Base-by-base conservation (phyloP, 176 grass and related monocot species). In the Miscanthus lutarioriparius region DNA sequence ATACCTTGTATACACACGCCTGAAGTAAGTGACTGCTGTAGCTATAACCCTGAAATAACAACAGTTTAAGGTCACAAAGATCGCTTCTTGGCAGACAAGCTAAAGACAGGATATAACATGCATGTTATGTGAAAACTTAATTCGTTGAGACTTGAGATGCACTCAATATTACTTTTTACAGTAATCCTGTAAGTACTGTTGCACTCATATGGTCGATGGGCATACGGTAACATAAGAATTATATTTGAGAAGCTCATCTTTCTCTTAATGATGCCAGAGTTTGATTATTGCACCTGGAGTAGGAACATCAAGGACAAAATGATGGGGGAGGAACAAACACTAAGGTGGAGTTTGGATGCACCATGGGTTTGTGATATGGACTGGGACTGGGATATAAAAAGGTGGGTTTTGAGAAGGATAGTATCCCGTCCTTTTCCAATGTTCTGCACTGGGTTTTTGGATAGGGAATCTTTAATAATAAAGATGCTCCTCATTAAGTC, bases 1-100 rank as follows among this genome's bases (percentile, higher is more conserved):
- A 86, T 96, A 99, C 96, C 92, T 99, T 75, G 96, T 94, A 81
- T 99, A 99, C 19, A 99, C 96, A 62, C 91, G 93, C 78, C 93
- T 99, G 84, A 99, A 94, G 86, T 99, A 99, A 85, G 96, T 92
- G 69, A 87, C 84, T 84, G 96, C 93, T 20, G 96, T 99, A 82
- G 96, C 96, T 70, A 99, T 95, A 67, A 99, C 96, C 69, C 96
- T 96, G 91, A 96, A 94, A 91, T 43, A 73, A 82, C 26, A 89
- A 72, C 26, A 63, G 49, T 61, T 65, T 83, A 54, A 88, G 45
- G 72, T 70, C 17, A 70, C 72, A 65, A 78, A 70, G 26, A 20
- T 39, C 59, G 64, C 1, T 11, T 69, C 16, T 48, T 62, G 16
- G 23, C 32, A 72, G 56, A 80, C 25, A 80, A 75, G 28, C 20